These are phyloP conservation scores for Boletellus sp. DNA, from an alignment of 1,284 basidiomycete genomes.

Conservation along the genomic window DNA sequence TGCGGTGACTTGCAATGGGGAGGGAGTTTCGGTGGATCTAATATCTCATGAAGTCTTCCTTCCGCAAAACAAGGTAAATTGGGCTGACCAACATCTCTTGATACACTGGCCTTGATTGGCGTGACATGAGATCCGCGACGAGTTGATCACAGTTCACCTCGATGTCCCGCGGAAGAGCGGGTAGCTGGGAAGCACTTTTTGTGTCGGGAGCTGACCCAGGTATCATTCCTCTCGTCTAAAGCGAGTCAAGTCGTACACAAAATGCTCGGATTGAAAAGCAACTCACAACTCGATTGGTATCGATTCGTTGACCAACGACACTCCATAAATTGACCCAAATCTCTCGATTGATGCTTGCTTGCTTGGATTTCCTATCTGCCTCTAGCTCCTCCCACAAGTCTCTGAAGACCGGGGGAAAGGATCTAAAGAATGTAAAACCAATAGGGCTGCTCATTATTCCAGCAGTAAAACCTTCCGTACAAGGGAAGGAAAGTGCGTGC, in stretches of 20 bases:
- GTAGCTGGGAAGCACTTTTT: conserved; percentile 15
- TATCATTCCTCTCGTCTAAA: conserved; percentile 31
- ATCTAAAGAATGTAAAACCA: conserved; percentile 60
- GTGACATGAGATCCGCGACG: conserved; percentile 53
- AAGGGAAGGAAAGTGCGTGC: conserved; percentile 67
- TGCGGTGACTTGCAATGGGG: conserved; percentile 86
- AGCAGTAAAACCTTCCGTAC: conserved; percentile 58
- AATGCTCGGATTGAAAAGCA: not conserved
- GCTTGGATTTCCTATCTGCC: conserved; percentile 52
- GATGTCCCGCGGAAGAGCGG: conserved; percentile 18
- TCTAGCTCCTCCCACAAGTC: conserved; percentile 95
- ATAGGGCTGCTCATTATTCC: conserved; percentile 41
- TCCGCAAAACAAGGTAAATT: not conserved
- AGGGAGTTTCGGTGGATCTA: conserved; percentile 72
- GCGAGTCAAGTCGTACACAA: not conserved
- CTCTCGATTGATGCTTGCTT: conserved; percentile 64
- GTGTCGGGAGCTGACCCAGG: conserved; percentile 28
- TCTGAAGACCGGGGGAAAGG: conserved; percentile 79
- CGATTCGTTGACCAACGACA: conserved; percentile 59
- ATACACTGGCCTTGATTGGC: conserved; percentile 66
- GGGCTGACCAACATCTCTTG: conserved; percentile 81
- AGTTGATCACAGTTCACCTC: conserved; percentile 48
- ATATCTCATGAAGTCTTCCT: conserved; percentile 3
- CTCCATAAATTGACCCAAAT: conserved; percentile 69
- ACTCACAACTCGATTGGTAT: conserved; percentile 42